Evolutionary conservation across 2,329 filamentous ascomycete genomes (phyloP).

Genomic region (Chaetomium olivaceum): DNA sequence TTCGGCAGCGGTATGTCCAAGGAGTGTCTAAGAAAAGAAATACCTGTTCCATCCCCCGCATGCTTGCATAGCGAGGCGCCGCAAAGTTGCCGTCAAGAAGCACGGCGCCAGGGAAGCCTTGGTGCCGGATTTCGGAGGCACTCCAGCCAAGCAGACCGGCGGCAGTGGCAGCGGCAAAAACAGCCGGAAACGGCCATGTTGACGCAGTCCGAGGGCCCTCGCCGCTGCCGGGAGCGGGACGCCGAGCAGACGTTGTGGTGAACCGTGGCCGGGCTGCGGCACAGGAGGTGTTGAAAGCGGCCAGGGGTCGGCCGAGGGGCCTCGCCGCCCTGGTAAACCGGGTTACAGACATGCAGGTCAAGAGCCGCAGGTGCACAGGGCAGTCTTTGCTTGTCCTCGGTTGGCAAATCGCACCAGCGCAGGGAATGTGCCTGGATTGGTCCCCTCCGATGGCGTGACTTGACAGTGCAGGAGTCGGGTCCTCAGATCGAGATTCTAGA

Average conservation of each 20-base stretch:
- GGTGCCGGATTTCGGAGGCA: constrained; percentile 37
- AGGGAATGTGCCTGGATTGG: constrained; percentile 17
- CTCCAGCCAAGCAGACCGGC: constrained; percentile 47
- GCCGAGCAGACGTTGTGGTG: constrained; percentile 29
- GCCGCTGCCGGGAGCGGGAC: constrained; percentile 19
- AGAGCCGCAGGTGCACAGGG: constrained; percentile 21
- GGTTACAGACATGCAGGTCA: constrained; percentile 37
- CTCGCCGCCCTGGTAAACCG: constrained; percentile 34
- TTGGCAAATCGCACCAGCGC: constrained; percentile 20
- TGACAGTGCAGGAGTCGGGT: neutral
- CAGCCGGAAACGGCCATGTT: constrained; percentile 39
- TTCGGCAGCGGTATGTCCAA: neutral
- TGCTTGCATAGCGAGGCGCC: constrained; percentile 43
- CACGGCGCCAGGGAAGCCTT: constrained; percentile 32
- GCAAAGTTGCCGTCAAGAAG: constrained; percentile 35
- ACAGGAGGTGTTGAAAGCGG: constrained; percentile 22
- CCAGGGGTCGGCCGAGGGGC: constrained; percentile 34
- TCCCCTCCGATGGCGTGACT: constrained; percentile 9
- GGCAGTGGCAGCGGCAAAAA: constrained; percentile 43
- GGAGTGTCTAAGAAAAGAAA: constrained; percentile 13
- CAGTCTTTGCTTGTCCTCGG: constrained; percentile 7
- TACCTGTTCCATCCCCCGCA: constrained; percentile 47
- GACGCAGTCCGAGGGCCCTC: constrained; percentile 25
- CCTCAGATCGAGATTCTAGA: neutral
- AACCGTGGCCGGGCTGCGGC: constrained; percentile 30